Evolutionary conservation across 805 yeast species (phyloP).

Genomic region (Candida boleticola): DNA sequence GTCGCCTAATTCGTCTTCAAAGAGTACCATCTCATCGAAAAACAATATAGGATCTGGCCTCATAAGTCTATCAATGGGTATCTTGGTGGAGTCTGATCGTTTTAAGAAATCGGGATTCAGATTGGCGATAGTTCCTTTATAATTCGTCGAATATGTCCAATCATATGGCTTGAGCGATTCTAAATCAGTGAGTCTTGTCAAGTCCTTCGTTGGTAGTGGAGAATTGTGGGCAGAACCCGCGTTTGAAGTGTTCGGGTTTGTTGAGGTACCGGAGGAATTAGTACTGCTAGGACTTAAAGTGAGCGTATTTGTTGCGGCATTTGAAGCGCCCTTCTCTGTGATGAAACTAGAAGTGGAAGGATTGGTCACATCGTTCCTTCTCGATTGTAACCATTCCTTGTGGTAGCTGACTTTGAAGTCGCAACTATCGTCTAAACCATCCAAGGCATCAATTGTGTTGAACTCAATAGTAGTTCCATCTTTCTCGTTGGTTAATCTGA

Average conservation of each 20-base stretch:
- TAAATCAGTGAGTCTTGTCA: constrained; percentile 44
- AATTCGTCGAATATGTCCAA: constrained; percentile 91
- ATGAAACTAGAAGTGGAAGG: not conserved
- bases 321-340: constrained; percentile 22
- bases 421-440: constrained; percentile 32
- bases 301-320: constrained; percentile 24
- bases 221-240: constrained; percentile 10
- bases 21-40: constrained; percentile 84
- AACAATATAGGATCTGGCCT: constrained; percentile 82
- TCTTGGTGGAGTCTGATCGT: constrained; percentile 19
- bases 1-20: constrained; percentile 95
- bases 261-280: not conserved
- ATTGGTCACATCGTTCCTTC: constrained; percentile 19
- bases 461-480: constrained; percentile 53
- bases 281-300: not conserved
- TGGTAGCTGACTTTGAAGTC: constrained; percentile 74
- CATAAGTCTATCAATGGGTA: constrained; percentile 71
- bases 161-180: constrained; percentile 81
- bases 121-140: constrained; percentile 55
- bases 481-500: constrained; percentile 46
- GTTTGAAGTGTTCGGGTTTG: constrained; percentile 14
- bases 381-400: constrained; percentile 65
- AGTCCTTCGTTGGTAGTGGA: constrained; percentile 15
- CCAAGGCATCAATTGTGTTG: constrained; percentile 72
- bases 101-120: constrained; percentile 3